Base-by-base conservation (phyloP, 208 protist genomes). In the Strigomonas culicis region DNA sequence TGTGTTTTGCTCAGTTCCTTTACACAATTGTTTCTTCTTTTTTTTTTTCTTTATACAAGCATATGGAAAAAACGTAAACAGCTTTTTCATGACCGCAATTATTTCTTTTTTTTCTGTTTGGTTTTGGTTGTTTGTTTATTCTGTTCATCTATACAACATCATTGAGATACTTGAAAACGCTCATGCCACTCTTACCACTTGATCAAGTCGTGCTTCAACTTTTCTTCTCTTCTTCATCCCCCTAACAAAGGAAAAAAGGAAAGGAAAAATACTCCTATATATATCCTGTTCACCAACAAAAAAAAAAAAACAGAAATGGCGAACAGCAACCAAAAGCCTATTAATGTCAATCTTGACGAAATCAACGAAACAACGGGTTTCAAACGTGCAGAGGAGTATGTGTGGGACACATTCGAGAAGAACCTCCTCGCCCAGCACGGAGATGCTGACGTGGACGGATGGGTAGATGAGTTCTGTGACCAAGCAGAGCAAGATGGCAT, bases 281-380 rank as follows among this genome's bases (percentile, higher is more conserved):
- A 53, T 8, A 53, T 10, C 24, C 6, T 53, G 49, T 53, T 8
- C 17, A 46, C 10, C 17, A 46, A 46, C 17, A 46, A 46, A 46
- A 46, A 46, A 17, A 17, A 17, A 46, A 46, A 46, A 46, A 46
- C 39, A 46, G 11, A 46, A 46, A 17, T 17, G 39, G 39, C 10
- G 11, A 46, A 46, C 24, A 4, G 11, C 11, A 28, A 68, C 7
- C 31, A 32, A 25, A 79, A 74, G 43, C 19, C 72, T 0, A 47
- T 56, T 11, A 59, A 66, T 2, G 75, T 82, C 28, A 92, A 94
- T 53, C 64, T 90, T 6, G 85, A 94, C 8, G 87, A 91, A 62
- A 79, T 94, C 43, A 86, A 96, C 63, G 79, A 89, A 21, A 64
- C 60, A 0, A 93, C 90, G 8, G 90, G 90, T 1, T 96, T 92